Evolutionary conservation across 2,329 filamentous ascomycete genomes (phyloP), one percentile per base, ranked within the genome.

Genomic region (Colletotrichum falcatum): DNA sequence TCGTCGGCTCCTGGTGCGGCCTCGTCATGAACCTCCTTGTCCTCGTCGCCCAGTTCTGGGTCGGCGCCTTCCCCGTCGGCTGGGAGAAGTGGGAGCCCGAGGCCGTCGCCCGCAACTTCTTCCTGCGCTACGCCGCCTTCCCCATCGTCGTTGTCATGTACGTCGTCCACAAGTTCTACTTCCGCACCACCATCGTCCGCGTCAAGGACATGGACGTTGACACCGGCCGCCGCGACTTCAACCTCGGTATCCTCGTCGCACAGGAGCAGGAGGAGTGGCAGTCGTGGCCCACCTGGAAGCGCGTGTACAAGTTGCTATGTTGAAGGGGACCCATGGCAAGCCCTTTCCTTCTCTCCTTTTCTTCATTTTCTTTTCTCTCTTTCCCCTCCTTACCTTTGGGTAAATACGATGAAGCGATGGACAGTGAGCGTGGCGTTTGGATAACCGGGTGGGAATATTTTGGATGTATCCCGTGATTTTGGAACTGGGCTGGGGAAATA

Each of bases 1-100:
- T 96, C 11, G 74, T 87, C 12, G 95, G 95, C 12, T 97, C 94
- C 3, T 98, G 91, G 86, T 72, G 96, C 37, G 95, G 95, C 30
- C 86, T 97, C 66, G 74, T 84, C 39, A 89, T 97, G 79, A 97
- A 97, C 81, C 67, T 87, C 26, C 81, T 95, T 48, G 90, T 97
- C 37, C 86, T 98, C 35, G 78, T 92, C 55, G 93, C 93, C 1
- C 94, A 98, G 79, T 95, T 97, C 83, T 98, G 94, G 93, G 91
- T 92, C 60, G 94, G 92, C 35, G 90, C 93, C 5, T 94, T 90
- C 78, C 94, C 95, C 5, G 86, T 95, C 58, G 87, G 84, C 30
- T 91, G 88, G 76, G 75, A 77, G 5, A 64, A 80, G 0, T 83
- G 84, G 79, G 83, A 83, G 0, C 72, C 82, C 5, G 53, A 76